Base-by-base conservation (phyloP, 495 filamentous ascomycete species). In the Annulohypoxylon bovei region DNA sequence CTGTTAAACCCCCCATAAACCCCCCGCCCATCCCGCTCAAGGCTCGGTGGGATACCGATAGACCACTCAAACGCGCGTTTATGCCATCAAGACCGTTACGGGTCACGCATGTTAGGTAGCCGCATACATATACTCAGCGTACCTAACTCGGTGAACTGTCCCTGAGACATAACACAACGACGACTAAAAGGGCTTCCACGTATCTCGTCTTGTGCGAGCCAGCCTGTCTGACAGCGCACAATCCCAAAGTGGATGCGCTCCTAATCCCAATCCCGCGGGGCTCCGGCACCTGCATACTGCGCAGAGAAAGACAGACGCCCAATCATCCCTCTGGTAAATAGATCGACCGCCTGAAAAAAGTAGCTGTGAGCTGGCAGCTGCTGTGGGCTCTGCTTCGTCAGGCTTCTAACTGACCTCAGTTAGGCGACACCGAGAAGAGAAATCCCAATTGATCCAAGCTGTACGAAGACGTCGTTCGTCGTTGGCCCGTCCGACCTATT, bases 211-310 rank as follows among this genome's bases (percentile, higher is more conserved):
- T 32, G 39, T 62, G 47, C 32, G 44, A 70, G 49, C 60, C 39
- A 18, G 39, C 39, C 62, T 32, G 56, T 44, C 53, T 67, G 68
- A 67, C 68, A 71, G 68, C 68, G 52, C 68, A 71, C 44, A 42
- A 58, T 58, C 35, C 52, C 16, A 50, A 62, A 63, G 68, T 65
- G 68, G 63, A 67, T 67, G 68, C 58, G 50, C 44, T 50, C 58
- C 32, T 52, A 42, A 18, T 42, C 52, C 32, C 57, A 52, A 46
- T 62, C 57, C 58, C 68, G 62, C 63, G 68, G 68, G 68, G 68
- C 68, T 62, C 33, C 68, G 68, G 63, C 63, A 63, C 68, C 62
- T 62, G 63, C 68, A 63, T 57, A 47, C 59, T 58, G 35, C 62
- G 42, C 18, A 60, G 27, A 47, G 44, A 33, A 66, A 52, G 62